A percentile compares a stretch with the other conserved stretches of the same genome.
Conservation (phyloP, 352 stramenopile species). For the Discostella stelligera region DNA sequence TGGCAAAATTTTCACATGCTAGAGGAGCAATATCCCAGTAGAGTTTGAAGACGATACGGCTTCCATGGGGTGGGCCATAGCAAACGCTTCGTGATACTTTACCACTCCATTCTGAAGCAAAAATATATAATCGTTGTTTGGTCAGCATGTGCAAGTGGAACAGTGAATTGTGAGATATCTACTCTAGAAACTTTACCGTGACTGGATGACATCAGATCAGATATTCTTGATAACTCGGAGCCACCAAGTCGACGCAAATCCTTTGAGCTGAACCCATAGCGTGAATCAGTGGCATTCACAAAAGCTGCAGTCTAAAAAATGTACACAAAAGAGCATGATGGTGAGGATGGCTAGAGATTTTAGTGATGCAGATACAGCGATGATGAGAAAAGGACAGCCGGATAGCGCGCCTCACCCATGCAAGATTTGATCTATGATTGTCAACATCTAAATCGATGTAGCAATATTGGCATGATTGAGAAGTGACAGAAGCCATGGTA, state of each 20-base stretch:
- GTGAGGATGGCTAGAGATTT: not conserved
- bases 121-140: conserved; percentile 1
- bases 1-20: conserved; percentile 79
- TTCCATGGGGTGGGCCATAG: conserved; percentile 35
- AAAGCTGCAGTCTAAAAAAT: conserved; percentile 60
- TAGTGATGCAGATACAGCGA: not conserved
- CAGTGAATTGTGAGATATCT: not conserved
- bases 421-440: conserved; percentile 59
- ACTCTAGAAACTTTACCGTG: conserved; percentile 41
- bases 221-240: conserved; percentile 63
- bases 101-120: conserved; percentile 36
- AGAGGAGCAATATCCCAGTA: conserved; percentile 72
- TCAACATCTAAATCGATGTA: conserved; percentile 79
- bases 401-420: conserved; percentile 25
- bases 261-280: conserved; percentile 72
- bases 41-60: conserved; percentile 68
- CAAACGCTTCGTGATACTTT: conserved; percentile 16
- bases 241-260: conserved; percentile 66
- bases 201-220: conserved; percentile 61
- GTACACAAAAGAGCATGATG: not conserved
- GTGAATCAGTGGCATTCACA: conserved; percentile 67
- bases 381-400: not conserved
- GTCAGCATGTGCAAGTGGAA: not conserved
- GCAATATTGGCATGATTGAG: conserved; percentile 46
- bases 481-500: conserved; percentile 28